Conservation (phyloP, 441 rosid species). For the Croton setiger region DNA sequence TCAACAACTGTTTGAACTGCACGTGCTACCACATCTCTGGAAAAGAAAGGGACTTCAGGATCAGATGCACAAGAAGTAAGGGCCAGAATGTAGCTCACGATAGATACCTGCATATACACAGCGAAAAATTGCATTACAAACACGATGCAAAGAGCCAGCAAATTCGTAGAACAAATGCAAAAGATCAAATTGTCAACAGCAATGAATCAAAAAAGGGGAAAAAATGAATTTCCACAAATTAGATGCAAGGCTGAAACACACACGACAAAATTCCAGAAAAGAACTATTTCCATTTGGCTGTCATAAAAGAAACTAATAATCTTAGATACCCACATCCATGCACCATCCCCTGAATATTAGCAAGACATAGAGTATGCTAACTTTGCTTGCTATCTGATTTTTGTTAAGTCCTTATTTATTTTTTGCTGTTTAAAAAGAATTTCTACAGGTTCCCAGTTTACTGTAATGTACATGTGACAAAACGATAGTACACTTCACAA, state of each 20-base stretch:
- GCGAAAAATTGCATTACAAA: constrained; percentile 13
- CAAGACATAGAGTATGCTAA: not conserved
- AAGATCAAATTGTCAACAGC: not conserved
- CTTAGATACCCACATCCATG: not conserved
- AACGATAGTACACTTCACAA: no score
- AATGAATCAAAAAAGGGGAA: not conserved
- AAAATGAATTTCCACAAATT: not conserved
- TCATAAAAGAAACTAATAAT: no score
- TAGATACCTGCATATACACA: constrained; percentile 65
- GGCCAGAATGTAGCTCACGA: constrained; percentile 79
- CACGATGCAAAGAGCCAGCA: constrained; percentile 8
- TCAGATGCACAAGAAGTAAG: constrained; percentile 68
- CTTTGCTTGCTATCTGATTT: not conserved
- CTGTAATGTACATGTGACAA: no score
- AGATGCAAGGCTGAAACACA: not conserved
- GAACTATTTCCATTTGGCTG: not conserved
- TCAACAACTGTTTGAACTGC: constrained; percentile 88
- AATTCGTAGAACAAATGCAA: constrained; percentile 10
- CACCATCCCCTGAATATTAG: not conserved
- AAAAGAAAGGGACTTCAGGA: constrained; percentile 69
- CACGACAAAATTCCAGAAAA: not conserved
- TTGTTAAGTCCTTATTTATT: no score
- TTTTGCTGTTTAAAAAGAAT: no score
- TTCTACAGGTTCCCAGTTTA: no score
- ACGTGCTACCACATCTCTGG: constrained; percentile 53